Percentiles rank a stretch among this genome's conserved stretches.
These are phyloP conservation scores for Suillus subluteus DNA, from an alignment of 768 basidiomycete genomes.

Conservation along the genomic window DNA sequence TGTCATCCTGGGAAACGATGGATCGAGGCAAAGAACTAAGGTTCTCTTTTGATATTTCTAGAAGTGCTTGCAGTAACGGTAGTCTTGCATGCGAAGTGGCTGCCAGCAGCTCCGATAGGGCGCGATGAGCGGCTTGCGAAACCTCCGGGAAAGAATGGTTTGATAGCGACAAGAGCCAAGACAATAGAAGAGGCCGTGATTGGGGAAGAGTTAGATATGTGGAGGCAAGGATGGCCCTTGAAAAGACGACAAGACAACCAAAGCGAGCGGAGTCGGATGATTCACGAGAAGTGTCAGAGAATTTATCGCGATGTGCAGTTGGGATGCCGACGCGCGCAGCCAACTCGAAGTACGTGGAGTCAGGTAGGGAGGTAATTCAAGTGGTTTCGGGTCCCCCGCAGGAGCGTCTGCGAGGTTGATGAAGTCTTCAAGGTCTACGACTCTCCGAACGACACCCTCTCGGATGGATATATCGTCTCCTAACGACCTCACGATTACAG, in stretches of 20 bases:
- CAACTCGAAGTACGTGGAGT: slow-evolving; percentile 73
- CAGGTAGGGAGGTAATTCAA: slow-evolving; percentile 42
- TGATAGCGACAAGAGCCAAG: slow-evolving; percentile 76
- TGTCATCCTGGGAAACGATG: slow-evolving; percentile 69
- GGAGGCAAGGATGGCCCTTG: slow-evolving; percentile 51
- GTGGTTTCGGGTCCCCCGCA: slow-evolving; percentile 22
- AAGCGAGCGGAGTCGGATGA: slow-evolving; percentile 72
- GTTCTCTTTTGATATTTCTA: slow-evolving; percentile 65
- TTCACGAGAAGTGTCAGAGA: slow-evolving; percentile 69
- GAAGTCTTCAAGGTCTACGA: slow-evolving; percentile 70
- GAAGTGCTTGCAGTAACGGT: slow-evolving; percentile 56
- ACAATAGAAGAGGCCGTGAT: slow-evolving; percentile 66
- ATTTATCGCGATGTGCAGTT: slow-evolving; percentile 83
- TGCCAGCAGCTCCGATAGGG: slow-evolving; percentile 50
- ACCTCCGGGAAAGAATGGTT: slow-evolving; percentile 59
- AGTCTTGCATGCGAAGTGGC: slow-evolving; percentile 44
- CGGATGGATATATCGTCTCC: slow-evolving; percentile 68
- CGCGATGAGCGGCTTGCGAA: slow-evolving; percentile 47
- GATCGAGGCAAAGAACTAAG: slow-evolving; percentile 74
- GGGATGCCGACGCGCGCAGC: slow-evolving; percentile 80
- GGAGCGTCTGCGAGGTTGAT: slow-evolving; percentile 34
- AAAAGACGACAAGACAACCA: slow-evolving; percentile 60
- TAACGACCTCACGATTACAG: slow-evolving; percentile 57
- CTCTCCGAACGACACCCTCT: slow-evolving; percentile 58
- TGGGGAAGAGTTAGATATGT: slow-evolving; percentile 70